Conservation (phyloP, 129 eudicot genomes). For the Tagetes patula region DNA sequence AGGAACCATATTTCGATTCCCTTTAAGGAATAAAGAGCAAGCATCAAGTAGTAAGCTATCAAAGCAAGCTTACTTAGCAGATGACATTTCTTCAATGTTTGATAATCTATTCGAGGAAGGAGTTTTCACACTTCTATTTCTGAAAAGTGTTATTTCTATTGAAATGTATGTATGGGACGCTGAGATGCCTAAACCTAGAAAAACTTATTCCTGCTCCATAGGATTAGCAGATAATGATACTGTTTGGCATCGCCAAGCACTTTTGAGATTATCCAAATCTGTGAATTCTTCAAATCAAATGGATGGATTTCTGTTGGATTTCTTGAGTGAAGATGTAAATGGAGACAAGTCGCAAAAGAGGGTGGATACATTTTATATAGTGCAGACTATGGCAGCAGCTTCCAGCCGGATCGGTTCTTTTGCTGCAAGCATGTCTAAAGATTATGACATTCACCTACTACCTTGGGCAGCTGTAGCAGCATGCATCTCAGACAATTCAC, state of each 20-base stretch:
- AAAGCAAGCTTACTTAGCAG: slow-evolving; percentile 83
- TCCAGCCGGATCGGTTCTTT: slow-evolving; percentile 89
- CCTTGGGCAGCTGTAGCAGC: slow-evolving; percentile 99
- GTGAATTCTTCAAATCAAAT: slow-evolving; percentile 31
- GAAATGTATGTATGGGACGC: slow-evolving; percentile 94
- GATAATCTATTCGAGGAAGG: slow-evolving; percentile 82
- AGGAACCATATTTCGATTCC: slow-evolving; percentile 95
- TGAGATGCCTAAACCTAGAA: slow-evolving; percentile 66
- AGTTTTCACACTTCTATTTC: slow-evolving; percentile 68
- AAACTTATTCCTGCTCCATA: slow-evolving; percentile 66
- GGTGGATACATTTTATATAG: slow-evolving; percentile 70
- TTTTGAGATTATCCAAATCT: slow-evolving; percentile 72
- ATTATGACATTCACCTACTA: slow-evolving; percentile 86
- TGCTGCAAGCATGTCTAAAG: slow-evolving; percentile 77
- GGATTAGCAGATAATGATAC: slow-evolving; percentile 53
- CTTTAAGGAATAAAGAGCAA: slow-evolving; percentile 84
- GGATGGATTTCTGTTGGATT: slow-evolving; percentile 79
- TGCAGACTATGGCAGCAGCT: slow-evolving; percentile 89
- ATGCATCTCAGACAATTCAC: slow-evolving; percentile 67
- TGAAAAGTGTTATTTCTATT: slow-evolving; percentile 70
- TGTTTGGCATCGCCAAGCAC: slow-evolving; percentile 82
- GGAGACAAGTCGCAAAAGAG: slow-evolving; percentile 51
- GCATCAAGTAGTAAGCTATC: slow-evolving; percentile 92
- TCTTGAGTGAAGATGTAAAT: slow-evolving; percentile 65
- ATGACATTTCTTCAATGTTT: slow-evolving; percentile 75